phyloP scores from a whole-genome alignment of 208 protist species.

The Leptomonas seymouri region DNA sequence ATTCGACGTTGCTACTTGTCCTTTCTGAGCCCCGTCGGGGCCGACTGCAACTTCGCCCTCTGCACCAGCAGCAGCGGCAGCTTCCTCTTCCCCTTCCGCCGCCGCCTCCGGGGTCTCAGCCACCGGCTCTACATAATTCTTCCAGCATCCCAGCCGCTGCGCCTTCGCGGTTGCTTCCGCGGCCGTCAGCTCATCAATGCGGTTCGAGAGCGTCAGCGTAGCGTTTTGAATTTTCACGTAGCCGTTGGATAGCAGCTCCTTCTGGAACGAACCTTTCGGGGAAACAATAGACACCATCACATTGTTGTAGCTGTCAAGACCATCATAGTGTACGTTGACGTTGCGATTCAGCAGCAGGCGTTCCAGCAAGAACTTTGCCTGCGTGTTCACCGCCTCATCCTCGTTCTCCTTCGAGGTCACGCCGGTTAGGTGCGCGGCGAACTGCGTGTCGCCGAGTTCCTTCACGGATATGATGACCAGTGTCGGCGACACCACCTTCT shows the following conservation, averaged over 20 bases:
- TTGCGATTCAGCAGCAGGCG: constrained; percentile 83
- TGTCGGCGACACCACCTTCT: constrained; percentile 71
- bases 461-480: constrained; percentile 57
- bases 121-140: constrained; percentile 50
- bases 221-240: constrained; percentile 68
- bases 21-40: constrained; percentile 11
- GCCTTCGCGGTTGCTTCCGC: constrained; percentile 67
- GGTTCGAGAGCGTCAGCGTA: constrained; percentile 53
- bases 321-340: constrained; percentile 80
- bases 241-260: constrained; percentile 82
- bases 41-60: neutral
- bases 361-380: constrained; percentile 77
- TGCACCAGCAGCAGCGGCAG: constrained; percentile 5
- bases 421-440: constrained; percentile 81
- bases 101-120: neutral
- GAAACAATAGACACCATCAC: constrained; percentile 83
- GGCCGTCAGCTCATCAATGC: constrained; percentile 47
- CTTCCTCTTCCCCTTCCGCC: constrained; percentile 16
- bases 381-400: constrained; percentile 35
- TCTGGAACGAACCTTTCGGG: constrained; percentile 82
- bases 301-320: constrained; percentile 76
- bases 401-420: constrained; percentile 72
- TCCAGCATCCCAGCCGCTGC: constrained; percentile 68
- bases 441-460: constrained; percentile 58
- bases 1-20: constrained; percentile 16